phyloP scores from a whole-genome alignment of 345 rosid genomes.

The Syzygium jambos region DNA sequence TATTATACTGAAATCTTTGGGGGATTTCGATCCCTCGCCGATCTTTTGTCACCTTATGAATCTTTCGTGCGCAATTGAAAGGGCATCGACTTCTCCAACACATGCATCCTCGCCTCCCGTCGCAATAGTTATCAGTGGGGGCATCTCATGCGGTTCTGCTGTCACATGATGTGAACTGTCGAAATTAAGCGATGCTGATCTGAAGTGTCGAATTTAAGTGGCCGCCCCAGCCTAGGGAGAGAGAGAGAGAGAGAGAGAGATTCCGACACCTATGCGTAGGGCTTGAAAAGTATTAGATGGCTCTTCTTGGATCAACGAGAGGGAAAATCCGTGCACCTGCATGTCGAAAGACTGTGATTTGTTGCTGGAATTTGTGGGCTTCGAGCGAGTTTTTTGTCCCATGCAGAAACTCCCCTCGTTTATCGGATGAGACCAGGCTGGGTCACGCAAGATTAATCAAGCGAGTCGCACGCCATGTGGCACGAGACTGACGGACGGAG shows the following conservation, averaged over 20 bases:
- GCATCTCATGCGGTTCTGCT: background rate
- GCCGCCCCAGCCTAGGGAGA: background rate
- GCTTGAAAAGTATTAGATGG: background rate
- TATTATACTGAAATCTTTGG: background rate
- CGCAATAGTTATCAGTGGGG: background rate
- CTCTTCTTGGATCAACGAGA: background rate
- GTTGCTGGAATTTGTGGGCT: background rate
- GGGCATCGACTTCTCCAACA: background rate
- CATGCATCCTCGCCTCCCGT: background rate
- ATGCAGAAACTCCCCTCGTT: background rate
- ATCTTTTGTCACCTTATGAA: background rate
- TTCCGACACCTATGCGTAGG: background rate
- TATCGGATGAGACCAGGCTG: background rate
- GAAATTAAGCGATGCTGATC: background rate
- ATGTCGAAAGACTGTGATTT: background rate
- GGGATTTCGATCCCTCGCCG: background rate
- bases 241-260: background rate
- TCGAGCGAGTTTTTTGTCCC: background rate
- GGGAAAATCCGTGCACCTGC: background rate
- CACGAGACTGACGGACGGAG: background rate
- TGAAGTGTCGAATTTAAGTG: background rate
- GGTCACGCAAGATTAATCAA: background rate
- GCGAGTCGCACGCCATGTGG: background rate
- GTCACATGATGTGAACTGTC: background rate
- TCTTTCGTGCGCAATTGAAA: background rate